These are phyloP conservation scores for Vararia minispora DNA, from an alignment of 768 basidiomycete species.

Conservation along the genomic window DNA sequence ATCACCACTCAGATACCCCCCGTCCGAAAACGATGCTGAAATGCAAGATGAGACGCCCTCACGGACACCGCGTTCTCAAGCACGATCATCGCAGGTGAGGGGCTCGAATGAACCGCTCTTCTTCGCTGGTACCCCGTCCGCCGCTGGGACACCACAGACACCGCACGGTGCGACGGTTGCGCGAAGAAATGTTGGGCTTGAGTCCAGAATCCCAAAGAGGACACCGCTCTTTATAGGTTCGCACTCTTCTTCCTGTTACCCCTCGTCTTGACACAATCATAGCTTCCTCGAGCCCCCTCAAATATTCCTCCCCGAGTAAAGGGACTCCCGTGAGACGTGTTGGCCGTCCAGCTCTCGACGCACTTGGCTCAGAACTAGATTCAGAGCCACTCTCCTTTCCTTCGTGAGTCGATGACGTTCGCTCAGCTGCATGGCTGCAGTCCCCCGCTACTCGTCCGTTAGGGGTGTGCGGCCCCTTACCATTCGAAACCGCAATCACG, in stretches of 20 bases:
- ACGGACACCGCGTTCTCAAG: slow-evolving; percentile 21
- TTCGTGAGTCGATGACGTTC: too few relatives aligned
- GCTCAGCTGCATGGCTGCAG: too few relatives aligned
- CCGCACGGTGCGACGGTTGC: slow-evolving; percentile 9
- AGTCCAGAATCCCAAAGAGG: slow-evolving; percentile 9
- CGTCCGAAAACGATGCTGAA: slow-evolving; percentile 10
- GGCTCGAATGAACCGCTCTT: slow-evolving; percentile 13
- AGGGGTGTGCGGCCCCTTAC: background rate
- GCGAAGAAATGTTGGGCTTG: slow-evolving; percentile 10
- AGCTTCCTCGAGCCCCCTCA: slow-evolving; percentile 17
- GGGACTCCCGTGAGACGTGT: slow-evolving; percentile 19
- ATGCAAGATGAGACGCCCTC: slow-evolving; percentile 10
- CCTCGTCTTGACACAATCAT: background rate
- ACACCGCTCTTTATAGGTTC: slow-evolving; percentile 12
- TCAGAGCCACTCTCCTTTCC: slow-evolving; percentile 67
- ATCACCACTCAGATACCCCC: slow-evolving; percentile 12
- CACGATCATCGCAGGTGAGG: slow-evolving; percentile 3
- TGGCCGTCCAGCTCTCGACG: slow-evolving; percentile 9
- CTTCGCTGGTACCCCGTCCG: slow-evolving; percentile 11
- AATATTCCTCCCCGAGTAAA: slow-evolving; percentile 13
- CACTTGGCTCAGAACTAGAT: slow-evolving; percentile 16
- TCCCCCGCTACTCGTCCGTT: background rate
- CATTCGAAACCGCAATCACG: too few relatives aligned
- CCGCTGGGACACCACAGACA: slow-evolving; percentile 14
- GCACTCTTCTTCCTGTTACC: background rate